Percentiles rank a stretch among this genome's conserved stretches.
Conservation (phyloP, 257 asterid species). For the Capsicum chinense region DNA sequence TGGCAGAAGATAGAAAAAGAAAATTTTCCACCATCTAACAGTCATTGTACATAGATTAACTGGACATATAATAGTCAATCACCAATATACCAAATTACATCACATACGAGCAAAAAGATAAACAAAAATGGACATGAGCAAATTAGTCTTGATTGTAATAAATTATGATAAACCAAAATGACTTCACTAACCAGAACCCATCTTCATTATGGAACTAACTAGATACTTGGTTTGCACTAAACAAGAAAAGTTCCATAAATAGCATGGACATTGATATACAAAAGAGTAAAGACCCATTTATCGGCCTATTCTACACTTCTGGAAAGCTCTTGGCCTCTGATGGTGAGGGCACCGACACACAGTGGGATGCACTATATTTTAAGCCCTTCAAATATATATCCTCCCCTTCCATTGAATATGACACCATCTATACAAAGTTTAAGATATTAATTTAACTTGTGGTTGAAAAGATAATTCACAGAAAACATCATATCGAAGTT, state of each 20-base stretch:
- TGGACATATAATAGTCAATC: neutral
- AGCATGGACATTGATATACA: slow-evolving; percentile 4
- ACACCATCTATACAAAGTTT: neutral
- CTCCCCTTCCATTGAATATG: neutral
- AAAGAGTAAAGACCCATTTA: neutral
- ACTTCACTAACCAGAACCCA: slow-evolving; percentile 16
- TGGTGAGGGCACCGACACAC: neutral
- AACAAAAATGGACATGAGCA: neutral
- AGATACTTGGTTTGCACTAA: neutral
- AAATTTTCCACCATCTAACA: slow-evolving; percentile 2
- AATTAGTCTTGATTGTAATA: neutral
- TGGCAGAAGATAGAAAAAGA: neutral
- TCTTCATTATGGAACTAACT: slow-evolving; percentile 2
- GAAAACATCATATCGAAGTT: neutral
- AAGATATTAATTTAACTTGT: slow-evolving; percentile 21
- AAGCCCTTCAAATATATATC: neutral
- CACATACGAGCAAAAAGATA: neutral
- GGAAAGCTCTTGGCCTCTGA: slow-evolving; percentile 1
- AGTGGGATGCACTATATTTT: slow-evolving; percentile 11
- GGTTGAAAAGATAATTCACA: slow-evolving; percentile 1
- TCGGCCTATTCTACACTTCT: slow-evolving; percentile 15
- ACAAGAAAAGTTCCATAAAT: neutral
- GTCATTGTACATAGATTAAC: neutral
- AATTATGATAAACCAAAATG: neutral
- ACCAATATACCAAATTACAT: neutral